phyloP scores from a whole-genome alignment of 2,329 filamentous ascomycete genomes.

The Neonectria magnoliae region DNA sequence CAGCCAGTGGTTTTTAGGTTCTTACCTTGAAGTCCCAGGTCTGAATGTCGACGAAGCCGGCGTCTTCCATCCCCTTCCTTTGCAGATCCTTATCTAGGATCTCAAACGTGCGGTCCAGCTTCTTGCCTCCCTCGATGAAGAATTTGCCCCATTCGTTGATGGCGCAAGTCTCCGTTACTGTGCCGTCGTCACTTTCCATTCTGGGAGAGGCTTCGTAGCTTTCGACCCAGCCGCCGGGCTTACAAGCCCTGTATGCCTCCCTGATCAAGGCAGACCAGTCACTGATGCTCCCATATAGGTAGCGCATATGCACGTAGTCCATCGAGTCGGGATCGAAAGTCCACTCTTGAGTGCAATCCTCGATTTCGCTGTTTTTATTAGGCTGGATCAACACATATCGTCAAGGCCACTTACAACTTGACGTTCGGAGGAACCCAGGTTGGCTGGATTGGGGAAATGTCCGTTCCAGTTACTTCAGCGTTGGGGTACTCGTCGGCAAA shows the following conservation, averaged over 20 bases:
- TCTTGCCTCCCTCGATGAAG: slow-evolving; percentile 44
- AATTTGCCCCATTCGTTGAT: slow-evolving; percentile 44
- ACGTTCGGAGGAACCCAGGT: slow-evolving; percentile 59
- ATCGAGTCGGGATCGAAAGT: slow-evolving; percentile 51
- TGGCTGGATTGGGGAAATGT: slow-evolving; percentile 67
- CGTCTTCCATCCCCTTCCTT: slow-evolving; percentile 35
- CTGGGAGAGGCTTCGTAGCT: slow-evolving; percentile 44
- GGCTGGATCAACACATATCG: fast-evolving
- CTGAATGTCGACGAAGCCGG: slow-evolving; percentile 34
- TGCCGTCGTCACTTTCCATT: slow-evolving; percentile 47
- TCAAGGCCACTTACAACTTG: slow-evolving; percentile 43
- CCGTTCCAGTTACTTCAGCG: slow-evolving; percentile 60
- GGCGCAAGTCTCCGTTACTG: slow-evolving; percentile 41
- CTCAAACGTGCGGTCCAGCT: slow-evolving; percentile 44
- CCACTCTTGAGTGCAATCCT: slow-evolving; percentile 47
- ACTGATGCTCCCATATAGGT: slow-evolving; percentile 64
- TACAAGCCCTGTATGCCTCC: slow-evolving; percentile 61
- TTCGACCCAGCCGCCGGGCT: slow-evolving; percentile 62
- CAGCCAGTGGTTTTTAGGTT: fast-evolving
- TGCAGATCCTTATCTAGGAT: slow-evolving; percentile 35
- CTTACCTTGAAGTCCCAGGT: slow-evolving; percentile 35
- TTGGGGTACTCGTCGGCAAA: slow-evolving; percentile 55
- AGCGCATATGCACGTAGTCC: slow-evolving; percentile 69
- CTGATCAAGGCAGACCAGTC: slow-evolving; percentile 65
- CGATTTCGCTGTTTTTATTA: slow-evolving; percentile 24